Conservation (phyloP, 352 stramenopile genomes). For the Pythium phragmiticola region DNA sequence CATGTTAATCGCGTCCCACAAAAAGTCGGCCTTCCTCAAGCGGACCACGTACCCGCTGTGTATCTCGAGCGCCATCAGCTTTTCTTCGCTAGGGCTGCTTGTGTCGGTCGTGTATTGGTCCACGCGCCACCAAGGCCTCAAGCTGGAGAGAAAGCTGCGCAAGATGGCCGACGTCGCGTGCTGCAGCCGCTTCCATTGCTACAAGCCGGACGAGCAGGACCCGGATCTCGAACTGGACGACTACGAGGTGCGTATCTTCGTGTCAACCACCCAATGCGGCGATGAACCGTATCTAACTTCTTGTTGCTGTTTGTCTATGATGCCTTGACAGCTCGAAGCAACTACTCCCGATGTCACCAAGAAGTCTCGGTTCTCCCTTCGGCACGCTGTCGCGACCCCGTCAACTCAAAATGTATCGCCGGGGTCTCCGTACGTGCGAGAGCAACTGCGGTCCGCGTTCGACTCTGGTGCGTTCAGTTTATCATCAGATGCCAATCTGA, state of each 20-base stretch:
- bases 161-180: slow-evolving; percentile 9
- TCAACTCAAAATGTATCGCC: slow-evolving; percentile 25
- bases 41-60: slow-evolving; percentile 30
- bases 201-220: background rate
- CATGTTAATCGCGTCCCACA: slow-evolving; percentile 22
- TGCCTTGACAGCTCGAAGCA: background rate
- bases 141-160: slow-evolving; percentile 1
- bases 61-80: slow-evolving; percentile 36
- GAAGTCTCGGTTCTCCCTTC: slow-evolving; percentile 15
- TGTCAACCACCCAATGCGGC: background rate
- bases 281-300: background rate
- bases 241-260: slow-evolving; percentile 1
- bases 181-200: slow-evolving; percentile 10
- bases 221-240: background rate
- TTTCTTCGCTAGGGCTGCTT: slow-evolving; percentile 34
- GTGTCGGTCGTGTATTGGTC: slow-evolving; percentile 36
- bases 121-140: slow-evolving; percentile 20
- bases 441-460: slow-evolving; percentile 29
- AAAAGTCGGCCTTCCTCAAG: slow-evolving; percentile 34
- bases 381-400: slow-evolving; percentile 3
- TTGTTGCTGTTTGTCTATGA: background rate
- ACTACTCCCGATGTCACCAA: background rate
- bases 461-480: slow-evolving; percentile 27
- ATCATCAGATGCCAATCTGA: no score
- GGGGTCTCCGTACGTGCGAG: slow-evolving; percentile 11